Evolutionary conservation across 1,284 basidiomycete species (phyloP).

Genomic region (Boletellus sp.): DNA sequence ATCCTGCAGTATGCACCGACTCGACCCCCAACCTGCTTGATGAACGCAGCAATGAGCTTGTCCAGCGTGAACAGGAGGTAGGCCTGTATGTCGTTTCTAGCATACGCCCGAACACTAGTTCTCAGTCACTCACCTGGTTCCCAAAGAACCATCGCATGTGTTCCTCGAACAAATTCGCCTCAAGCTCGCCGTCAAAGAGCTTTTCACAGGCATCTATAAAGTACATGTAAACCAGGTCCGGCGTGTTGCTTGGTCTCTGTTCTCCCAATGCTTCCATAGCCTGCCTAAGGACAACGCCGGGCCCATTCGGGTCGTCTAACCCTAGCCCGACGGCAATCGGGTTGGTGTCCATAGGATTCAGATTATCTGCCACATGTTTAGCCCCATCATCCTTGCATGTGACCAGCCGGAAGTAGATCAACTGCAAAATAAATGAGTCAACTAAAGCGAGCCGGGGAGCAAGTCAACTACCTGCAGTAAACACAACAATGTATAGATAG

Average conservation of each 20-base stretch:
- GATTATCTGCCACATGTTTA: constrained; percentile 56
- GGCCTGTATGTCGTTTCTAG: constrained; percentile 47
- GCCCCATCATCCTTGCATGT: constrained; percentile 82
- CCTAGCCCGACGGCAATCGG: constrained; percentile 72
- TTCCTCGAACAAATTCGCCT: constrained; percentile 89
- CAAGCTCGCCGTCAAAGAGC: constrained; percentile 90
- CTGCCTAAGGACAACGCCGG: constrained; percentile 62
- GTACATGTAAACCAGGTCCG: constrained; percentile 81
- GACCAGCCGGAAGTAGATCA: constrained; percentile 85
- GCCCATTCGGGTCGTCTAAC: constrained; percentile 72
- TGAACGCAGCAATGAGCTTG: constrained; percentile 81
- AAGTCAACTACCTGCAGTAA: constrained; percentile 68
- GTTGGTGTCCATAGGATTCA: constrained; percentile 60
- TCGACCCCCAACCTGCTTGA: constrained; percentile 69
- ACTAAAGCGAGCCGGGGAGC: constrained; percentile 3
- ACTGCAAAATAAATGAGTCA: constrained; percentile 42
- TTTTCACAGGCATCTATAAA: constrained; percentile 91
- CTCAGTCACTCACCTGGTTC: constrained; percentile 66
- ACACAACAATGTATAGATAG: constrained; percentile 87
- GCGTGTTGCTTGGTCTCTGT: constrained; percentile 33
- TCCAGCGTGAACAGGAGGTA: constrained; percentile 91
- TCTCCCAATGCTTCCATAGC: constrained; percentile 50
- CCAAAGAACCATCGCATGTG: constrained; percentile 96
- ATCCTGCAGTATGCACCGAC: not conserved
- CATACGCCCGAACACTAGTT: not conserved